A percentile compares a stretch with the other conserved stretches of the same genome.
phyloP scores from a whole-genome alignment of 1,139 yeast genomes.

The Magnusiomyces sp. region DNA sequence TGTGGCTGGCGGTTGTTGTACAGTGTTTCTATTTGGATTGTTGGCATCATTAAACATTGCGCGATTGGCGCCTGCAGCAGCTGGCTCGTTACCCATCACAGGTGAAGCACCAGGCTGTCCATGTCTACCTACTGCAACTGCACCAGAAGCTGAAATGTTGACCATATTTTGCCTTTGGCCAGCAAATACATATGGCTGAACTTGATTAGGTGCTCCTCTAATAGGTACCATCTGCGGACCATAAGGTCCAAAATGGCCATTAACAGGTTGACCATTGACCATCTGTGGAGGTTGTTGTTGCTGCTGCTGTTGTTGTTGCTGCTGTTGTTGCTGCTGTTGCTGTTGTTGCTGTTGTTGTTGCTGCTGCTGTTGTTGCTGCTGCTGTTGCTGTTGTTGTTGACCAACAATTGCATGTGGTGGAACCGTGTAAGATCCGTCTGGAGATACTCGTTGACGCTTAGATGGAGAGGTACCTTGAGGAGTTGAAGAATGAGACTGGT shows the following conservation, averaged over 20 bases:
- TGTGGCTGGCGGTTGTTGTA: slow-evolving; percentile 9
- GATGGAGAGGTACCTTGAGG: slow-evolving; percentile 29
- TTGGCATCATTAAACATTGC: slow-evolving; percentile 25
- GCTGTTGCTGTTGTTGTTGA: slow-evolving; percentile 9
- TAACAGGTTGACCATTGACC: slow-evolving; percentile 8
- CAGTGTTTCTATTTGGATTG: slow-evolving; percentile 24
- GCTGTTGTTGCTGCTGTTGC: slow-evolving; percentile 3
- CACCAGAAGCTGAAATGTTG: too few species aligned
- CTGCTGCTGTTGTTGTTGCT: background rate
- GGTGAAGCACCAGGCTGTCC: too few species aligned
- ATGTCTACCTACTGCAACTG: too few species aligned
- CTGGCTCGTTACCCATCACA: too few species aligned
- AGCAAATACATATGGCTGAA: too few species aligned
- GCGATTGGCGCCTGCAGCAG: slow-evolving; percentile 34
- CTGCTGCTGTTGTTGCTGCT: slow-evolving; percentile 20
- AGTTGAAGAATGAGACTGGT: slow-evolving; percentile 23
- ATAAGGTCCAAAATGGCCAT: slow-evolving; percentile 11
- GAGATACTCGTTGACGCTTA: slow-evolving; percentile 32
- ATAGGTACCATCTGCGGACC: slow-evolving; percentile 12
- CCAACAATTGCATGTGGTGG: slow-evolving; percentile 10
- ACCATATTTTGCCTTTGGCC: too few species aligned
- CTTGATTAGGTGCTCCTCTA: too few species aligned
- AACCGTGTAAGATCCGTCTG: slow-evolving; percentile 27
- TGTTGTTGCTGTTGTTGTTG: slow-evolving; percentile 21
- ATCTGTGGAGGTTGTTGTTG: slow-evolving; percentile 5